Percentiles rank a stretch among this genome's conserved stretches.
phyloP scores from a whole-genome alignment of 2,329 filamentous ascomycete species.

The Aspergillus puulaauensis region DNA sequence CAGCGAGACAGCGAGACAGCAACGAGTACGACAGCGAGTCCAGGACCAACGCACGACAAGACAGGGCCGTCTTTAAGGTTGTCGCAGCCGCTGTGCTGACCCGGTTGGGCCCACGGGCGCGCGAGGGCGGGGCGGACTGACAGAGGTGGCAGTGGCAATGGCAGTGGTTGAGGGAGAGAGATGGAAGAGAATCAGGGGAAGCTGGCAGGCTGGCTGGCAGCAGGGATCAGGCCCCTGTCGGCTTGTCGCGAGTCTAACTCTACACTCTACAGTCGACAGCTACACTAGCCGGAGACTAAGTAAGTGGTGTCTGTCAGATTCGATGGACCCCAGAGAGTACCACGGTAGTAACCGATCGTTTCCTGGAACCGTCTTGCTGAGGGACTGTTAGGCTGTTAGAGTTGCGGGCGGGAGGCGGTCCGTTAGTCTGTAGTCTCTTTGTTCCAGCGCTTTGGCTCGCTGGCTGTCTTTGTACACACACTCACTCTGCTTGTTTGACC shows the following conservation, averaged over 20 bases:
- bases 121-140: conserved; percentile 19
- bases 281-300: neutral
- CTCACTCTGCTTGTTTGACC: neutral
- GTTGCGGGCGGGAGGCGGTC: conserved; percentile 26
- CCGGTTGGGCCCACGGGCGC: conserved; percentile 26
- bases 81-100: conserved; percentile 24
- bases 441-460: conserved; percentile 20
- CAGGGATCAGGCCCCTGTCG: neutral
- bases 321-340: neutral
- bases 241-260: neutral
- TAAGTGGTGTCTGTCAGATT: neutral
- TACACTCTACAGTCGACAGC: no score
- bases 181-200: conserved; percentile 1
- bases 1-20: neutral
- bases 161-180: neutral
- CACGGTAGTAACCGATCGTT: neutral
- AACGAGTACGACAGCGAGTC: neutral
- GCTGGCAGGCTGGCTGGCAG: neutral
- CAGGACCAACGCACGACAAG: neutral
- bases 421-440: conserved; percentile 17
- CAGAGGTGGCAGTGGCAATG: conserved; percentile 1
- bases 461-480: neutral
- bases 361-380: neutral
- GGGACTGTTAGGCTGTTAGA: conserved; percentile 14
- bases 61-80: conserved; percentile 22